phyloP scores from a whole-genome alignment of 2,329 filamentous ascomycete genomes.

The Monosporascus cannonballus region DNA sequence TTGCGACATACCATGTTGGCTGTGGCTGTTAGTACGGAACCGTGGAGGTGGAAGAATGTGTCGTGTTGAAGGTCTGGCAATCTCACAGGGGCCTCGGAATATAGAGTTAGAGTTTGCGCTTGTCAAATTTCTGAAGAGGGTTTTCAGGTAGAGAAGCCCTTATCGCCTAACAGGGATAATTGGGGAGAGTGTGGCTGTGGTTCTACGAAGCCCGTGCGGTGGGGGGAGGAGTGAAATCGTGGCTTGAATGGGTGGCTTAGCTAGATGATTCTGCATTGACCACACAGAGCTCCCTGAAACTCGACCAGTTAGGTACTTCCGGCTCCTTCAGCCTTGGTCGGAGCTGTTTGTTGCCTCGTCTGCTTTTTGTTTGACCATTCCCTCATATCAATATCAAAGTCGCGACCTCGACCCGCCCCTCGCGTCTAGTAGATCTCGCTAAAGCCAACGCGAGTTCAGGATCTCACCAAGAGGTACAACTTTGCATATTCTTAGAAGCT shows the following conservation, averaged over 20 bases:
- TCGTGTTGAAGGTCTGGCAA: conserved; percentile 6
- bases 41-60: conserved; percentile 8
- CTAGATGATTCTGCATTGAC: not conserved
- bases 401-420: conserved; percentile 33
- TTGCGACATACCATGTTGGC: conserved; percentile 32
- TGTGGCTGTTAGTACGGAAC: conserved; percentile 20
- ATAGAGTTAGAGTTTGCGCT: conserved; percentile 1
- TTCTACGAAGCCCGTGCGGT: conserved; percentile 6
- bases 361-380: conserved; percentile 33
- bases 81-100: conserved; percentile 10
- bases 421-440: conserved; percentile 31
- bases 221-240: conserved; percentile 14
- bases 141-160: conserved; percentile 1
- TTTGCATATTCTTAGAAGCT: conserved; percentile 38
- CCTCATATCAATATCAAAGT: conserved; percentile 29
- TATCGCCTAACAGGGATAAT: not conserved
- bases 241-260: conserved; percentile 2
- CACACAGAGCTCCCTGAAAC: not conserved
- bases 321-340: conserved; percentile 19
- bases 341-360: conserved; percentile 27
- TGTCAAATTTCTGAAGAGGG: not conserved
- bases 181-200: not conserved
- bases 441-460: conserved; percentile 30
- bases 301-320: not conserved
- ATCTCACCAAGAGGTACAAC: conserved; percentile 30